Conservation (phyloP, 2,329 filamentous ascomycete genomes). For the Sordariomycetes sp. region DNA sequence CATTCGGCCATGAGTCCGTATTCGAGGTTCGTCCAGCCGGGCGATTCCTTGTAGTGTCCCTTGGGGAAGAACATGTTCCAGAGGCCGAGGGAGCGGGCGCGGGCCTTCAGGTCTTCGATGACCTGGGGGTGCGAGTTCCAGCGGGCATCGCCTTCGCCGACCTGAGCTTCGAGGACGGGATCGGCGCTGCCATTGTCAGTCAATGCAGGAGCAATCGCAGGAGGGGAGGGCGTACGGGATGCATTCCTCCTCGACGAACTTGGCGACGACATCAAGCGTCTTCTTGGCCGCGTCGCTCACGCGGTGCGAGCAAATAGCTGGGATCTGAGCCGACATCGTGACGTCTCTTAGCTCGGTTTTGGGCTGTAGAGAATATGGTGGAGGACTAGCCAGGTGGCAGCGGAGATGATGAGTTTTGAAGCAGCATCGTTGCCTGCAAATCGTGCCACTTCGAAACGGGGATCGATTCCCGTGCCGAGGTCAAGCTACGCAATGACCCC, state of each 20-base stretch:
- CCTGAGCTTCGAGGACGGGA: constrained; percentile 67
- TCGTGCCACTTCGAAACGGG: not conserved
- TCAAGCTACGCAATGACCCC: not conserved
- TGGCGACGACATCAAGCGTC: constrained; percentile 80
- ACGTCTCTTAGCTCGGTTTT: constrained; percentile 6
- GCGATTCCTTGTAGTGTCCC: constrained; percentile 90
- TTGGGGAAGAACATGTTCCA: constrained; percentile 99
- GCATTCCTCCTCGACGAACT: constrained; percentile 96
- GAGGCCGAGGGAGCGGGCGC: constrained; percentile 73
- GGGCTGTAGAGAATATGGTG: not conserved
- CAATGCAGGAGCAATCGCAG: not conserved
- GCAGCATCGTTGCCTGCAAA: not conserved
- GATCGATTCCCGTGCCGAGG: not conserved
- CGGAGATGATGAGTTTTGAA: not conserved
- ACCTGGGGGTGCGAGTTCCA: constrained; percentile 74
- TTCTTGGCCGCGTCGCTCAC: constrained; percentile 81
- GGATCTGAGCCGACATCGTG: constrained; percentile 34
- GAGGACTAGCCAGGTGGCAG: constrained; percentile 2
- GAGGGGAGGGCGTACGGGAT: constrained; percentile 48
- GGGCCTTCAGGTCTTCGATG: constrained; percentile 81
- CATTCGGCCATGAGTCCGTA: constrained; percentile 98
- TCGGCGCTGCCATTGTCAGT: constrained; percentile 51
- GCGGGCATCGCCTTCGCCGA: constrained; percentile 65
- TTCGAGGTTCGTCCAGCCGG: constrained; percentile 90
- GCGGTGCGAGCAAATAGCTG: constrained; percentile 37